Base-by-base conservation (phyloP, 495 filamentous ascomycete species). In the Podospora didyma region DNA sequence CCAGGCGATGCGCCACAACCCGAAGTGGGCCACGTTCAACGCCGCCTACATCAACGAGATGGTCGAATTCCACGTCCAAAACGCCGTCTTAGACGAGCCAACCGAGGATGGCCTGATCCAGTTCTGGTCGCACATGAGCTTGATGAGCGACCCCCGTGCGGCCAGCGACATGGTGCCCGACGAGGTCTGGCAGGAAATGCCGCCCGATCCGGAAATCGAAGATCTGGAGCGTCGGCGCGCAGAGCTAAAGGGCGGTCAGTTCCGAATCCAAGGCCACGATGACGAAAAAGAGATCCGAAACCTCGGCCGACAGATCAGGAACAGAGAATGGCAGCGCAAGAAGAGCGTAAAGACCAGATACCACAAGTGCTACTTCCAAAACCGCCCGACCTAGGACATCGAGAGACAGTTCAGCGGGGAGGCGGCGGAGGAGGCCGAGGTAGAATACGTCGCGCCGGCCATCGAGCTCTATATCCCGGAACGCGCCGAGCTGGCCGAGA, bases 301-400 rank as follows among this genome's bases (percentile, higher is more conserved):
- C 1, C 46, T 58, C 12, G 34, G 2, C 24, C 19, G 26, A 22
- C 20, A 35, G 49, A 57, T 62, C 47, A 54, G 52, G 24, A 57
- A 12, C 19, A 63, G 55, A 24, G 14, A 37, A 19, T 52, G 37
- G 20, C 46, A 57, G 41, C 57, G 52, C 17, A 46, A 39, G 16
- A 56, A 51, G 28, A 22, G 46, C 17, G 28, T 59, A 7, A 17
- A 19, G 41, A 46, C 16, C 3, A 46, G 57, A 23, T 68, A 63
- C 47, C 56, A 60, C n/a, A 58, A 53, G 4, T 23, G 62, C 34
- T 66, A 63, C 60, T 66, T 66, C 53, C 44, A 57, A 16, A 53
- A 57, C 44, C 62, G 63, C 37, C 65, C 60, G 39, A 62, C 60
- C 9, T 60, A 59, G 62, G 63, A 68, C 48, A 59, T 65, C 58